These are phyloP conservation scores for Penicillium sp. DNA, from an alignment of 2,329 filamentous ascomycete genomes.

Conservation along the genomic window DNA sequence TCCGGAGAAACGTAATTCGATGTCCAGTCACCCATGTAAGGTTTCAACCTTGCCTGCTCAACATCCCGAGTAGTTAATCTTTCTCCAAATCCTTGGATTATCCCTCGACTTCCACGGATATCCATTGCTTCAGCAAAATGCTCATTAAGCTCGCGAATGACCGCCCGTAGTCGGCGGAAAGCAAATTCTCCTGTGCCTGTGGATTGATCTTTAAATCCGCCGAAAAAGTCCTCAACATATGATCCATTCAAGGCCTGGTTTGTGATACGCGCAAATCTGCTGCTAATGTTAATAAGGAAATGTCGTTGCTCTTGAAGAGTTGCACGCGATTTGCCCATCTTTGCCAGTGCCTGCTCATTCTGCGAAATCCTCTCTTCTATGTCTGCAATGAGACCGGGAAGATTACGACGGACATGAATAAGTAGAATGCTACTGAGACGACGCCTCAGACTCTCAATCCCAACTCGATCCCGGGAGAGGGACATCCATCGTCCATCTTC, in stretches of 20 bases:
- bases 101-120: conserved; percentile 8
- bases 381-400: conserved; percentile 40
- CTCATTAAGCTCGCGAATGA: conserved; percentile 27
- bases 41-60: conserved; percentile 2
- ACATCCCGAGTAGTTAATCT: conserved; percentile 1
- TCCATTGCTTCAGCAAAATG: conserved; percentile 29
- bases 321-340: conserved; percentile 25
- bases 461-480: conserved; percentile 27
- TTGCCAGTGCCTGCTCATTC: conserved; percentile 30
- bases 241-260: conserved; percentile 42
- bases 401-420: conserved; percentile 25
- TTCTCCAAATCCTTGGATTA: background rate
- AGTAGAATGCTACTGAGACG: conserved; percentile 41
- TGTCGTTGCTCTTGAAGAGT: conserved; percentile 26
- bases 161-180: conserved; percentile 28
- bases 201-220: conserved; percentile 5
- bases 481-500: conserved; percentile 24
- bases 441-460: conserved; percentile 36
- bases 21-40: conserved; percentile 15
- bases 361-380: conserved; percentile 32
- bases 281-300: conserved; percentile 37
- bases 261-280: conserved; percentile 40
- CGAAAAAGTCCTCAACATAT: conserved; percentile 45
- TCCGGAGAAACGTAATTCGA: background rate
- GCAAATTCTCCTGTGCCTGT: conserved; percentile 16